Percentiles rank a stretch among this genome's conserved stretches.
Evolutionary conservation across 2,329 filamentous ascomycete species (phyloP).

Genomic region (Ascochyta fabae): DNA sequence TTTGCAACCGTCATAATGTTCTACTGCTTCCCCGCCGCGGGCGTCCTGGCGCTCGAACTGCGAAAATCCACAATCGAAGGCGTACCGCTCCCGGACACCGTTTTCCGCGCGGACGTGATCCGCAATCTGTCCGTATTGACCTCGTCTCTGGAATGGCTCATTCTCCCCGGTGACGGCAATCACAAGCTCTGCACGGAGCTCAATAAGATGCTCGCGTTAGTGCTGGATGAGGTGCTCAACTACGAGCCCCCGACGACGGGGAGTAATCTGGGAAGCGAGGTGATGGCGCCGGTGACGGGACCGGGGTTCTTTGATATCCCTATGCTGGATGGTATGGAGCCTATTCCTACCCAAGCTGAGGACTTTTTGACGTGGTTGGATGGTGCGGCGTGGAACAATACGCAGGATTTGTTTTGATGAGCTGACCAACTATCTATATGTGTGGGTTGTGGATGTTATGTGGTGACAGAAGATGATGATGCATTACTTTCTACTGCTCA

Average conservation of each 20-base stretch:
- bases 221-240: conserved; percentile 47
- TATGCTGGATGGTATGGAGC: conserved; percentile 45
- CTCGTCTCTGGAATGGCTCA: conserved; percentile 44
- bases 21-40: conserved; percentile 46
- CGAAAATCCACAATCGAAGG: conserved; percentile 44
- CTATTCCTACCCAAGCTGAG: conserved; percentile 45
- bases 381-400: conserved; percentile 47
- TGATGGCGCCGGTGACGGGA: conserved; percentile 23
- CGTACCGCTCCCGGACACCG: conserved; percentile 35
- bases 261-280: conserved; percentile 20
- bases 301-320: conserved; percentile 45
- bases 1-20: conserved; percentile 45
- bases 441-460: too few relatives aligned
- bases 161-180: conserved; percentile 45
- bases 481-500: too few relatives aligned
- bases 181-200: conserved; percentile 46
- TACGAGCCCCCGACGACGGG: conserved; percentile 38
- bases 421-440: too few relatives aligned
- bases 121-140: conserved; percentile 47
- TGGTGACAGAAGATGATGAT: too few relatives aligned
- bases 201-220: conserved; percentile 46
- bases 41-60: conserved; percentile 44
- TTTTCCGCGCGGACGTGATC: conserved; percentile 45
- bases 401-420: conserved; percentile 24
- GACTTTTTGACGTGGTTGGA: conserved; percentile 48